Percentiles rank a stretch among this genome's conserved stretches.
Evolutionary conservation across 352 stramenopile species (phyloP).

Genomic region (Globisporangium paroecandrum): DNA sequence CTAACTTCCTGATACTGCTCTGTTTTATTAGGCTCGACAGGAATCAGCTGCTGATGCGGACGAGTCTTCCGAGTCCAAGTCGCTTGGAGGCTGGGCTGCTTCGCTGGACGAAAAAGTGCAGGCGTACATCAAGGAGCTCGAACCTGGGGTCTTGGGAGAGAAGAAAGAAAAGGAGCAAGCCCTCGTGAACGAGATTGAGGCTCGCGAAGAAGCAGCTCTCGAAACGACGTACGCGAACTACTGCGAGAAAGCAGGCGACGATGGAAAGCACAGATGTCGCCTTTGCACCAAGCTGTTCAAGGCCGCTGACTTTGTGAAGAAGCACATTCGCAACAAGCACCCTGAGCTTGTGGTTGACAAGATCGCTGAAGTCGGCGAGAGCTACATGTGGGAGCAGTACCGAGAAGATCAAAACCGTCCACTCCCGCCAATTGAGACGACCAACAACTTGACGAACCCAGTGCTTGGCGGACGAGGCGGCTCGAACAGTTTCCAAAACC

Average conservation of each 20-base stretch:
- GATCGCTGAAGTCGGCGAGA: slow-evolving; percentile 75
- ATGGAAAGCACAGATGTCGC: slow-evolving; percentile 78
- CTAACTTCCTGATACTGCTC: background rate
- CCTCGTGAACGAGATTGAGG: slow-evolving; percentile 77
- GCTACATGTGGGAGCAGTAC: slow-evolving; percentile 88
- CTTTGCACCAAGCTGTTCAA: slow-evolving; percentile 89
- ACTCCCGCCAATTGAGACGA: slow-evolving; percentile 69
- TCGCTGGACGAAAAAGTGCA: slow-evolving; percentile 78
- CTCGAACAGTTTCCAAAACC: slow-evolving; percentile 32
- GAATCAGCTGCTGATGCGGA: slow-evolving; percentile 32
- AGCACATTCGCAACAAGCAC: slow-evolving; percentile 88
- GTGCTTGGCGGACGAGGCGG: slow-evolving; percentile 45
- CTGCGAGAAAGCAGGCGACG: slow-evolving; percentile 76
- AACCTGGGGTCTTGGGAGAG: slow-evolving; percentile 37
- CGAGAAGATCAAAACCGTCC: slow-evolving; percentile 77
- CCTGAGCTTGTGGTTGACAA: slow-evolving; percentile 80
- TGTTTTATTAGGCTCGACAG: slow-evolving; percentile 9
- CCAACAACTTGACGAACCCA: slow-evolving; percentile 54
- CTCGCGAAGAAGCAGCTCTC: slow-evolving; percentile 61
- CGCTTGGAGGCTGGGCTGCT: slow-evolving; percentile 65
- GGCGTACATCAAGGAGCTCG: slow-evolving; percentile 56
- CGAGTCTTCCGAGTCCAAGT: slow-evolving; percentile 32
- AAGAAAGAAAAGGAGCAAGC: slow-evolving; percentile 54
- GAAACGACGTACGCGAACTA: slow-evolving; percentile 81
- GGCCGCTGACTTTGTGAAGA: slow-evolving; percentile 84